phyloP scores from a whole-genome alignment of 1,284 basidiomycete species.

The Termitomyces sp. region DNA sequence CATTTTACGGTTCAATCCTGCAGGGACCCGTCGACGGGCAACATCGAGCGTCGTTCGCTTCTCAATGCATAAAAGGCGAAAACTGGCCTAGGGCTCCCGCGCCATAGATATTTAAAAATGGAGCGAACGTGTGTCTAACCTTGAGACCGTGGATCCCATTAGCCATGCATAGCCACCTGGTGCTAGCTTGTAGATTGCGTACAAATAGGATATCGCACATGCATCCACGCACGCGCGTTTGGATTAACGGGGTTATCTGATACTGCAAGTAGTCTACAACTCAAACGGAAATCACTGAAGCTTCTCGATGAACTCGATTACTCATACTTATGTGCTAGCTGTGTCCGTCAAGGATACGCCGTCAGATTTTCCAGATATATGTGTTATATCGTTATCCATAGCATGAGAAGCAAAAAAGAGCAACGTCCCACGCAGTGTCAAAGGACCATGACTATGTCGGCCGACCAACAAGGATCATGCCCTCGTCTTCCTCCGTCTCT shows the following conservation, averaged over 20 bases:
- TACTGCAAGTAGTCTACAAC: no score
- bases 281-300: not conserved
- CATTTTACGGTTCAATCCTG: not conserved
- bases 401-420: not conserved
- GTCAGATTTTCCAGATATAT: conserved; percentile 2
- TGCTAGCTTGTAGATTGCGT: not conserved
- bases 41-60: not conserved
- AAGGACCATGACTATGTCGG: conserved; percentile 26
- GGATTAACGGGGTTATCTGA: not conserved
- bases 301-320: not conserved
- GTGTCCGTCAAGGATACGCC: not conserved
- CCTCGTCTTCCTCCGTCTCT: conserved; percentile 76
- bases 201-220: conserved; percentile 19
- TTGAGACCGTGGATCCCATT: not conserved
- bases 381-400: not conserved
- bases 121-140: conserved; percentile 13
- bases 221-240: conserved; percentile 3
- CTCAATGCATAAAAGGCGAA: no score
- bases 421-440: not conserved
- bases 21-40: not conserved
- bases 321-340: not conserved
- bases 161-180: not conserved
- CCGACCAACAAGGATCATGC: conserved; percentile 69
- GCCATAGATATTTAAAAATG: not conserved
- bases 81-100: no score